Conservation (phyloP, 495 filamentous ascomycete species). For the Penicillium parvum region DNA sequence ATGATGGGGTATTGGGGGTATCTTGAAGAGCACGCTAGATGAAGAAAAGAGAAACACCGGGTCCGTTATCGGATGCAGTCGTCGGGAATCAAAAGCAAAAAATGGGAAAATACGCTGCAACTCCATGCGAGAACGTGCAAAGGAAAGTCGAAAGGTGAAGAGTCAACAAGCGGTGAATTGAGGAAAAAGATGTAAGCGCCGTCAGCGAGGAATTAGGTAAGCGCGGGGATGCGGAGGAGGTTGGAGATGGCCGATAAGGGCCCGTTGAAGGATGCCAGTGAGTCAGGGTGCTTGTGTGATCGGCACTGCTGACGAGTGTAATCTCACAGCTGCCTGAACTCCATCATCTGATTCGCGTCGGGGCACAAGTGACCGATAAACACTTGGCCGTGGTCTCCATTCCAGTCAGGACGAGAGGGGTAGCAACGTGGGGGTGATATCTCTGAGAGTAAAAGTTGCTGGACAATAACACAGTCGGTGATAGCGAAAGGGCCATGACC, state of each 20-base stretch:
- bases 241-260: conserved; percentile 8
- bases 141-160: conserved; percentile 19
- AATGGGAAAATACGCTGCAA: conserved; percentile 13
- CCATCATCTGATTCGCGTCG: conserved; percentile 12
- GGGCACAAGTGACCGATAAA: conserved; percentile 16
- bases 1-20: conserved; percentile 25
- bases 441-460: background rate
- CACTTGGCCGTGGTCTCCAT: background rate
- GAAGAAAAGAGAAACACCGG: conserved; percentile 19
- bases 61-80: conserved; percentile 18
- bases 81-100: conserved; percentile 8
- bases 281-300: conserved; percentile 4
- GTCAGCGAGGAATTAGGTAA: conserved; percentile 29
- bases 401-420: conserved; percentile 3
- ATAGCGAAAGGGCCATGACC: conserved; percentile 7
- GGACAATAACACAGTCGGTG: conserved; percentile 6
- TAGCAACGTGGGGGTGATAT: conserved; percentile 6
- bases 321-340: conserved; percentile 11
- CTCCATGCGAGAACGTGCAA: conserved; percentile 10
- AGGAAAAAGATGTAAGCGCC: conserved; percentile 23
- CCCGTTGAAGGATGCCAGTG: too few species aligned
- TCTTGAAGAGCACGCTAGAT: conserved; percentile 16
- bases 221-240: conserved; percentile 16
- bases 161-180: conserved; percentile 24
- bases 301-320: conserved; percentile 7